Evolutionary conservation across 805 yeast genomes (phyloP).

Genomic region (Zygotorulaspora chibaensis): DNA sequence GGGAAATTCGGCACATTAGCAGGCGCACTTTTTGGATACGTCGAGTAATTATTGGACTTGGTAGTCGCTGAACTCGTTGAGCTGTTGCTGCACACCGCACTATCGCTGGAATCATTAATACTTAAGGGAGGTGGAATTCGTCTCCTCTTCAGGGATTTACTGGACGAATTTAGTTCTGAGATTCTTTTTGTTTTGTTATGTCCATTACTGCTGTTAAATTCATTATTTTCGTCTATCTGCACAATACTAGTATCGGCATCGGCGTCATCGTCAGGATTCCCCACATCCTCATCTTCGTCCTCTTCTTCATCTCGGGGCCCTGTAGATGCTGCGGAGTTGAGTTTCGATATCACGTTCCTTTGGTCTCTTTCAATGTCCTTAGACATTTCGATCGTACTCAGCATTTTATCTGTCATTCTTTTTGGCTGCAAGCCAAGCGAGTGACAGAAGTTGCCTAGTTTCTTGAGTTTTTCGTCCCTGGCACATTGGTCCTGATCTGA

Average conservation of each 20-base stretch:
- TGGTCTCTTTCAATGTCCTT: constrained; percentile 26
- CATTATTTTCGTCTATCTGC: constrained; percentile 4
- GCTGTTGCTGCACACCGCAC: background rate
- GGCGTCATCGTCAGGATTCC: constrained; percentile 3
- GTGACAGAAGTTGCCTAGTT: constrained; percentile 25
- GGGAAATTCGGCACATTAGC: constrained; percentile 24
- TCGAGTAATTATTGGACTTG: background rate
- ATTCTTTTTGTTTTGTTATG: constrained; percentile 1
- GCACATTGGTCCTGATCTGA: constrained; percentile 1
- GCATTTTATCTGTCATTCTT: constrained; percentile 25
- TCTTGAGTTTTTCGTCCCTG: constrained; percentile 10
- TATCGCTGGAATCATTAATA: constrained; percentile 5
- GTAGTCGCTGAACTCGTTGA: background rate
- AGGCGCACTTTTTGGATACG: constrained; percentile 22
- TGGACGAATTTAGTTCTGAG: constrained; percentile 6
- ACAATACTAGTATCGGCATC: constrained; percentile 3
- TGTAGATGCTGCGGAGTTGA: constrained; percentile 8
- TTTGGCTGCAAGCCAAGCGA: constrained; percentile 28
- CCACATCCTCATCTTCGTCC: constrained; percentile 8
- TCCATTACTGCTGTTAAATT: background rate
- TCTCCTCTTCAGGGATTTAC: constrained; percentile 26
- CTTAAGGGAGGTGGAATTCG: constrained; percentile 28
- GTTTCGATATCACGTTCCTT: constrained; percentile 18
- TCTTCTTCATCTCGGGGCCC: constrained; percentile 6
- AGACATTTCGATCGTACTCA: constrained; percentile 24